Conservation (phyloP, 495 filamentous ascomycete species). For the Durotheca rogersii region DNA sequence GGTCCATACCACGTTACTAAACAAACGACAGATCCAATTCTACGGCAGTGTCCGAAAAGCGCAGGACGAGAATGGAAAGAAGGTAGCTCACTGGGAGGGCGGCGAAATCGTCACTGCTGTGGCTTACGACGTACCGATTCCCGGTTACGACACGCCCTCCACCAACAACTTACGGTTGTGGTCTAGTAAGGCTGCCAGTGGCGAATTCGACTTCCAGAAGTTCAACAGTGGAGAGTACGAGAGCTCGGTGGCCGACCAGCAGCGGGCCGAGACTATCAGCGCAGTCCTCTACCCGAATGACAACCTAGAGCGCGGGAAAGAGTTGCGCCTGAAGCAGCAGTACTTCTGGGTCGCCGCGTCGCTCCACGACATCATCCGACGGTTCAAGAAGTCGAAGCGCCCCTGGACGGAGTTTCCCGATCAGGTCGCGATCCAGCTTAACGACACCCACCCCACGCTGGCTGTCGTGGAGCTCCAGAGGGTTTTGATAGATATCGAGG, state of each 20-base stretch:
- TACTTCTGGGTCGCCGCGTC: conserved; percentile 99
- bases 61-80: conserved; percentile 74
- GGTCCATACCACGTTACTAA: conserved; percentile 4
- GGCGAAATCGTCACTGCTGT: conserved; percentile 92
- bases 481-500: conserved; percentile 86
- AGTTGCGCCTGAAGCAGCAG: conserved; percentile 96
- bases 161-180: conserved; percentile 96
- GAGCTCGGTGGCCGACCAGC: conserved; percentile 92
- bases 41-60: conserved; percentile 76
- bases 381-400: conserved; percentile 95
- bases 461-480: conserved; percentile 94
- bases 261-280: conserved; percentile 94
- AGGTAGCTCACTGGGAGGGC: conserved; percentile 74
- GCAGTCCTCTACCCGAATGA: conserved; percentile 98
- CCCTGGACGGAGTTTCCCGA: conserved; percentile 91
- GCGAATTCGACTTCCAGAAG: conserved; percentile 99
- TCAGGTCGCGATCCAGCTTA: conserved; percentile 94
- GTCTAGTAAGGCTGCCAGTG: conserved; percentile 94
- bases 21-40: conserved; percentile 71
- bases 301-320: conserved; percentile 93
- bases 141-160: conserved; percentile 82
- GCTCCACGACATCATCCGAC: conserved; percentile 89
- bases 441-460: conserved; percentile 95
- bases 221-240: conserved; percentile 99
- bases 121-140: conserved; percentile 93